Evolutionary conservation across 2,329 filamentous ascomycete genomes (phyloP).

Genomic region (Zasmidium angulare): DNA sequence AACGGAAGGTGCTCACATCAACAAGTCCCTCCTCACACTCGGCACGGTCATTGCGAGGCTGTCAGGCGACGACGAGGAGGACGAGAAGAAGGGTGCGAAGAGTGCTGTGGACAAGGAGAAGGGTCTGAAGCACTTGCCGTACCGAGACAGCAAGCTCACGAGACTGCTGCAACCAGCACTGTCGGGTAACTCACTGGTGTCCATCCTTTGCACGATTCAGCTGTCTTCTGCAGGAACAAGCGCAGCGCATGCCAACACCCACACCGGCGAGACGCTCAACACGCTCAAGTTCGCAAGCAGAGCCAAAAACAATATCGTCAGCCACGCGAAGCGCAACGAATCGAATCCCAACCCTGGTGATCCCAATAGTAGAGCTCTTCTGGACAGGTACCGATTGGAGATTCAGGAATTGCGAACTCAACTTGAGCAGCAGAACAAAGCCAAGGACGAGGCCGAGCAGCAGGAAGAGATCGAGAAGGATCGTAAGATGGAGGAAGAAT

Average conservation of each 20-base stretch:
- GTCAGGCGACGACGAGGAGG: conserved; percentile 87
- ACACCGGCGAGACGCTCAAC: conserved; percentile 87
- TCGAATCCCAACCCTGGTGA: conserved; percentile 75
- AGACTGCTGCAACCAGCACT: conserved; percentile 87
- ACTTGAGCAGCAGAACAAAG: conserved; percentile 77
- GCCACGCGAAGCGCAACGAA: conserved; percentile 92
- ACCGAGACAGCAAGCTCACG: conserved; percentile 96
- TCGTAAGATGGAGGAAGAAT: conserved; percentile 63
- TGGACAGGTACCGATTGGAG: conserved; percentile 92
- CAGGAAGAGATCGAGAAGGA: conserved; percentile 65
- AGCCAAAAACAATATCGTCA: conserved; percentile 97
- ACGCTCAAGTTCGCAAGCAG: conserved; percentile 95
- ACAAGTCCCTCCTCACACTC: conserved; percentile 92
- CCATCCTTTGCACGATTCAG: conserved; percentile 95
- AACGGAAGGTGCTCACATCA: conserved; percentile 95
- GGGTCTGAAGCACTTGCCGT: conserved; percentile 78
- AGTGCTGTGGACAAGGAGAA: conserved; percentile 63
- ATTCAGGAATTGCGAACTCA: conserved; percentile 79
- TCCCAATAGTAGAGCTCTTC: conserved; percentile 77
- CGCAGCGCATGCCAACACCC: conserved; percentile 67
- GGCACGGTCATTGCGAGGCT: conserved; percentile 92
- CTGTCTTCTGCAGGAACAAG: conserved; percentile 71
- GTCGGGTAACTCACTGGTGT: conserved; percentile 90
- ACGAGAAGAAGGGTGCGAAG: conserved; percentile 59
- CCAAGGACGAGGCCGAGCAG: conserved; percentile 48